Conservation (phyloP, 1,139 yeast genomes). For the Saccharomyces hybrid region DNA sequence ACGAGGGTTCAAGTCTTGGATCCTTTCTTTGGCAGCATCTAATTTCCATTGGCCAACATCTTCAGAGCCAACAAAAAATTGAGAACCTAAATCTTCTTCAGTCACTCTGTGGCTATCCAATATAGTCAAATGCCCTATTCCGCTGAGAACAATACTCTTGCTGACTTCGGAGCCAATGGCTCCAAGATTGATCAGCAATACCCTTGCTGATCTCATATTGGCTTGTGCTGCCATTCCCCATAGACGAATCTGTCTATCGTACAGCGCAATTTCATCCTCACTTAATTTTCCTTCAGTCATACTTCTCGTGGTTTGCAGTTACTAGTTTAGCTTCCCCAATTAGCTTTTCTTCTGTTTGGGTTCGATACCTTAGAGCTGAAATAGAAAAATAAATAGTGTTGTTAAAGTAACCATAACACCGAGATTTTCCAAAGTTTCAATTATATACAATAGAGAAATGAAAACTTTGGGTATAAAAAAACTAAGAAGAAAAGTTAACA, state of each 20-base stretch:
- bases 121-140: conserved; percentile 69
- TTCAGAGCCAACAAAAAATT: conserved; percentile 63
- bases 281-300: conserved; percentile 11
- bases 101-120: conserved; percentile 50
- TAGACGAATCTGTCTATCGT: conserved; percentile 88
- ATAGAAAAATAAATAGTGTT: too few species aligned
- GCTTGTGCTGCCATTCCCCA: conserved; percentile 97
- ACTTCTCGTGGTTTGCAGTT: too few species aligned
- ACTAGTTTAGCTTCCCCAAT: too few species aligned
- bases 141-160: conserved; percentile 83
- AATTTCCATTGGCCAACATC: conserved; percentile 50
- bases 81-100: conserved; percentile 64
- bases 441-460: too few species aligned
- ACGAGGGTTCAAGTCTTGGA: conserved; percentile 70
- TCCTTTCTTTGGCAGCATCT: conserved; percentile 45
- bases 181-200: conserved; percentile 60
- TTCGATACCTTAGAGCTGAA: too few species aligned
- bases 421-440: too few species aligned
- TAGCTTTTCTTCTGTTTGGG: too few species aligned
- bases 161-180: conserved; percentile 73
- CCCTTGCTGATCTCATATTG: conserved; percentile 63
- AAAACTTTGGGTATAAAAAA: too few species aligned
- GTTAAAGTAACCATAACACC: too few species aligned
- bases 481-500: too few species aligned
- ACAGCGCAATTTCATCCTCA: conserved; percentile 78